Evolutionary conservation across 257 asterid genomes (phyloP), one percentile per base, ranked within the genome.

Genomic region (Vinca minor): DNA sequence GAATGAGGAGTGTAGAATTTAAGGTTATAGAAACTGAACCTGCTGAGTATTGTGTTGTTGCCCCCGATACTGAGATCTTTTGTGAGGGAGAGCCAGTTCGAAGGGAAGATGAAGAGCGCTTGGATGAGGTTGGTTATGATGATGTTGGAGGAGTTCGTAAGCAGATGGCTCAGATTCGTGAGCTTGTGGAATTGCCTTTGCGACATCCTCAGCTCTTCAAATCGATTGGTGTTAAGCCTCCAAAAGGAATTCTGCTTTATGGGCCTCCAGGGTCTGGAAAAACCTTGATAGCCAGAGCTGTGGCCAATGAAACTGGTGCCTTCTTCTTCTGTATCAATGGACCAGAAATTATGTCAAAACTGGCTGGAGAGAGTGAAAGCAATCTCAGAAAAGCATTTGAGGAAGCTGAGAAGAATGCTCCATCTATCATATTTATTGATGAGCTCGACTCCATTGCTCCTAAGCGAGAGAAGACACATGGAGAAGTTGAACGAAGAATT

Each of bases 241-340:
- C 96, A 1, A 88, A 88, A 67, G 96, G 96, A 67, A 88, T 88
- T 65, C 68, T 88, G 39, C 87, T 88, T 8, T 88, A 83, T 20
- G 97, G 95, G 20, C 94, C 96, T 61, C 96, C 96, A 4, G 96
- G 96, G 31, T 83, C 96, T 50, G 96, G 96, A 41, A 89, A 89
- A 79, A 89, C 96, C 34, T 72, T 89, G 59, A 89, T 89, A 25
- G 96, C 96, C 26, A 71, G 96, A 45, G 96, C 96, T 9, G 95
- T 89, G 62, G 96, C 96, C 42, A 89, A 89, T 65, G 96, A 89
- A 72, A 89, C 95, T 15, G 96, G 96, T 38, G 96, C 96, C 8
- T 89, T 89, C 80, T 89, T 89, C 88, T 89, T 88, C 67, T 82
- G 88, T 65, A 88, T 88, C 25, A 88, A 88, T 62, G 96, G 96